A percentile compares a stretch with the other conserved stretches of the same genome.
Evolutionary conservation across 345 rosid species (phyloP).

Genomic region (Eucalyptus decipiens): DNA sequence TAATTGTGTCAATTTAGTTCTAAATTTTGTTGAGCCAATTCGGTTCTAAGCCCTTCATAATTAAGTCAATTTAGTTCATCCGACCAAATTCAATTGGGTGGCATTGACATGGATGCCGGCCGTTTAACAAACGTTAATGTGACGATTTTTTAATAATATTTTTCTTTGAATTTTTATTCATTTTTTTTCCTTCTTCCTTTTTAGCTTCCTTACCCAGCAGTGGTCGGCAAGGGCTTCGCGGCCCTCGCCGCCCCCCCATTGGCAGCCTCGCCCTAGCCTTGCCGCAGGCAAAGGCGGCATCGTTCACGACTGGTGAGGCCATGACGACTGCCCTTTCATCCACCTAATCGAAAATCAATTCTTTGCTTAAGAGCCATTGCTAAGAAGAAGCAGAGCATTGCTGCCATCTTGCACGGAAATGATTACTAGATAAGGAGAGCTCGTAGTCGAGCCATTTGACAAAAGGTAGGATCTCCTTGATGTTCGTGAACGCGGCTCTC

Average conservation of each 20-base stretch:
- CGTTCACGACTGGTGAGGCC: accelerated
- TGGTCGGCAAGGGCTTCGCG: accelerated
- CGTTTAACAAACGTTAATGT: no score
- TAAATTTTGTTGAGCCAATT: no score
- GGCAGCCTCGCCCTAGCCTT: accelerated
- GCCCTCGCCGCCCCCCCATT: accelerated
- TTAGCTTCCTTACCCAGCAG: no score
- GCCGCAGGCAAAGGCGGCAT: accelerated
- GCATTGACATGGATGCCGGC: no score
- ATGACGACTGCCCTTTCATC: accelerated
- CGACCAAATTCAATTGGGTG: accelerated
- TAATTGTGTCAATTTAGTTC: background rate
- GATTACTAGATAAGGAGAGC: constrained; percentile 66
- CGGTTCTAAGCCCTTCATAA: no score
- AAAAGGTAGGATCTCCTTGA: constrained; percentile 81
- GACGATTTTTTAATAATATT: no score
- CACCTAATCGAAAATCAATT: no score
- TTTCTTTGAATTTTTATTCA: no score
- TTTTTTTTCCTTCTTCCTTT: no score
- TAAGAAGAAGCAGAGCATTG: background rate
- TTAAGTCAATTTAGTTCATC: no score
- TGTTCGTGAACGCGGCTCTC: constrained; percentile 55
- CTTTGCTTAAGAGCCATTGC: no score
- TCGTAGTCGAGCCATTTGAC: constrained; percentile 94
- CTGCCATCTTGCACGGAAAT: background rate